phyloP scores from a whole-genome alignment of 2,329 filamentous ascomycete species.

The Aspergillus hiratsukae region DNA sequence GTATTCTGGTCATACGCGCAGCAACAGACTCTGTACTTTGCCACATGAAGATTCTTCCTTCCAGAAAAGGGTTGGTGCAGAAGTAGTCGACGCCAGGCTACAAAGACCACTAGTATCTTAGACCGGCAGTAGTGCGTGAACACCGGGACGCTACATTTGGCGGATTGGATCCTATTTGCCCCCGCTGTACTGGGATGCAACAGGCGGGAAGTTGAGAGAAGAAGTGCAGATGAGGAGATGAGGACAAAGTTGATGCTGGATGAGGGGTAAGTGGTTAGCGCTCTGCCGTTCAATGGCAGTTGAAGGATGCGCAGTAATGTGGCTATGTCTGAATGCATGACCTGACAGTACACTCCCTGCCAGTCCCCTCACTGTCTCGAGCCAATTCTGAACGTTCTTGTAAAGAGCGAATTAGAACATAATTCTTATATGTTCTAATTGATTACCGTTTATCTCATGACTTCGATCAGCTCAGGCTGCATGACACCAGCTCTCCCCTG shows the following conservation, averaged over 20 bases:
- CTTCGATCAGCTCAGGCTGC: no score
- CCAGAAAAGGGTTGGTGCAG: not conserved
- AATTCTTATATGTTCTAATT: no score
- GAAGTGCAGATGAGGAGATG: not conserved
- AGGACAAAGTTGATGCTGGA: not conserved
- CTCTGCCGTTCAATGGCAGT: not conserved
- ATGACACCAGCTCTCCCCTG: no score
- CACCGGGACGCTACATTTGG: not conserved
- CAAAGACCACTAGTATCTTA: not conserved
- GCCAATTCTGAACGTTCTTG: no score
- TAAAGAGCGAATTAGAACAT: no score
- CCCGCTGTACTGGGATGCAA: constrained; percentile 1
- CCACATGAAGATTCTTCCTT: not conserved
- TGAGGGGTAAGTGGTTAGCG: not conserved
- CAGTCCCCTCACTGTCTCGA: no score
- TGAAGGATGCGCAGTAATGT: not conserved
- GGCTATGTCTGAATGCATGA: not conserved
- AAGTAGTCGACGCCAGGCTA: not conserved
- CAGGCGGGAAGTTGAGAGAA: not conserved
- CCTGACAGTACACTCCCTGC: not conserved
- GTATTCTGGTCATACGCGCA: not conserved
- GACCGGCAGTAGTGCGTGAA: not conserved
- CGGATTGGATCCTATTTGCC: constrained; percentile 3
- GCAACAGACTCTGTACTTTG: not conserved
- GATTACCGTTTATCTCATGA: no score